Evolutionary conservation across 2,329 filamentous ascomycete species (phyloP), one percentile per base, ranked within the genome.

Genomic region (Alternaria sp.): DNA sequence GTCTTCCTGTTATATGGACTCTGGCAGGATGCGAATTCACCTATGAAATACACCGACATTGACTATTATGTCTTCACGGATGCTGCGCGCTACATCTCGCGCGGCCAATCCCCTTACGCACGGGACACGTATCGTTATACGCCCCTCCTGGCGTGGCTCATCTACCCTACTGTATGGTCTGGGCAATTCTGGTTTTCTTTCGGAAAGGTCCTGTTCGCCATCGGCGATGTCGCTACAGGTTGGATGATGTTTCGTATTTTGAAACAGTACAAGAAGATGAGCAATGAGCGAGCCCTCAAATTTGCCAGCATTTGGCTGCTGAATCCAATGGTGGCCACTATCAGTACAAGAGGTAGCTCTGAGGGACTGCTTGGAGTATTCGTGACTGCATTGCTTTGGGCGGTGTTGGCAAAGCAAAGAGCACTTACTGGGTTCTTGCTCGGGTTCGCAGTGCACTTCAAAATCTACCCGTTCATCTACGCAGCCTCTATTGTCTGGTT

Each of bases 21-120:
- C 64, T 94, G 92, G 85, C 96, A 99, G 83, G 96, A 99, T 81
- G 90, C 93, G 63, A 86, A 94, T 81, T 96, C 93, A 8, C 90
- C 95, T 13, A 83, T 99, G 76, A 98, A 98, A 82, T 99, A 98
- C 84, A 99, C 96, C 55, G 96, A 99, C 81, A 97, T 99, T 73
- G 96, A 99, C 85, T 99, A 99, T 82, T 89, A 93, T 68, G 96
- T 99, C 79, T 99, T 99, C 84, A 98, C 96, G 52, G 95, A 98
- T 79, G 96, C 96, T 25, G 89, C 96, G 3, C 91, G 92, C 68
- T 95, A 91, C 80, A 83, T 93, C 46, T 82, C 89, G 4, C 83
- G 81, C n/a, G 87, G 87, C 4, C 81, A 83, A 50, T 92, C 92
- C 0, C 96, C 96, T 2, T 99, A 99, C 79, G 86, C 87, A 44